Conservation (phyloP, 1,139 yeast genomes). For the Debaryomyces sp. region DNA sequence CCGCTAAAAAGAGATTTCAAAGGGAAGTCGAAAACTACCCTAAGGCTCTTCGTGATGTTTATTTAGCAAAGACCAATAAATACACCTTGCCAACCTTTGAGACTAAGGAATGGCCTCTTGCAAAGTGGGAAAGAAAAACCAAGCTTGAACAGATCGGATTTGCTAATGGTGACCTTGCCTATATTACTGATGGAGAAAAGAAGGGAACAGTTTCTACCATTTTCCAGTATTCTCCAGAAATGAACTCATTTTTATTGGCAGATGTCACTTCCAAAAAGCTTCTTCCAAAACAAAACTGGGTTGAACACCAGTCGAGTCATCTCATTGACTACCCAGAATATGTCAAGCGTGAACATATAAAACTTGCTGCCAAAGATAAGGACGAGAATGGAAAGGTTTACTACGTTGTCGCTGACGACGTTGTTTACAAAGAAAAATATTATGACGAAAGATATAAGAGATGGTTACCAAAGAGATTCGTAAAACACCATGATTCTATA, state of each 20-base stretch:
- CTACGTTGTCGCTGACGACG: conserved; percentile 74
- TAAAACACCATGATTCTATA: conserved; percentile 65
- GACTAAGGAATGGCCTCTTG: conserved; percentile 25
- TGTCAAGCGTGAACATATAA: conserved; percentile 45
- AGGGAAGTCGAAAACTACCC: conserved; percentile 39
- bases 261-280: conserved; percentile 40
- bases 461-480: conserved; percentile 77
- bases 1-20: conserved; percentile 40
- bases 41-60: conserved; percentile 30
- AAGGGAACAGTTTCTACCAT: conserved; percentile 72
- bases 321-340: conserved; percentile 67
- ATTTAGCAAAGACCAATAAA: conserved; percentile 26
- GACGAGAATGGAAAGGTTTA: conserved; percentile 61
- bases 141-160: conserved; percentile 37
- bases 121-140: conserved; percentile 31
- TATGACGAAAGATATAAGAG: conserved; percentile 75
- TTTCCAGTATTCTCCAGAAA: conserved; percentile 31
- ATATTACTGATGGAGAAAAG: conserved; percentile 65
- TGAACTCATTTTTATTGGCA: conserved; percentile 37
- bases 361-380: conserved; percentile 76
- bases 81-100: conserved; percentile 43
- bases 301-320: conserved; percentile 71
- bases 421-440: conserved; percentile 65
- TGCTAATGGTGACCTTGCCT: conserved; percentile 46
- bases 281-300: conserved; percentile 72